Base-by-base conservation (phyloP, 2,329 filamentous ascomycete species). In the Claviceps maximensis region DNA sequence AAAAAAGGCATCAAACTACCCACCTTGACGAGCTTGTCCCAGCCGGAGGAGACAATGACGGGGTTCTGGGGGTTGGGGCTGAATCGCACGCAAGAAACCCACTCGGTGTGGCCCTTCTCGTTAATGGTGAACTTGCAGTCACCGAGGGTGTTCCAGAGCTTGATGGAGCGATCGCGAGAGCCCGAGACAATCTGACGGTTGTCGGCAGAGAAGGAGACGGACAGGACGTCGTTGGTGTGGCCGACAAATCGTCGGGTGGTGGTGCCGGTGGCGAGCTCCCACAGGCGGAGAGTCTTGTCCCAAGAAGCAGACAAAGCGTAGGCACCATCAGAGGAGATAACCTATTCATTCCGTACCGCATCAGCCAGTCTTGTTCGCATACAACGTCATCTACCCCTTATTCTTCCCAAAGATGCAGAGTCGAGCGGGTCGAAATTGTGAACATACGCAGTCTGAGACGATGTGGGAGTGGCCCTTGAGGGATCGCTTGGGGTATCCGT, bases 41-140 rank as follows among this genome's bases (percentile, higher is more conserved):
- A 98, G 68, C 90, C 90, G 75, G 86, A 84, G 73, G 87, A 94
- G 73, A 98, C 93, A 72, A 98, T 98, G 74, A 98, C 93, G 65
- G 93, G 91, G 86, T 97, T 98, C 82, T 97, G 91, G 70, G 93
- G 93, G 84, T 98, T 98, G 72, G 93, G 93, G 78, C 87, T 94
- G 87, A 98, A 98, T 76, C 93, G 87, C 65, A 98, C 93, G 81
- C 91, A 97, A 60, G 91, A 96, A 66, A 95, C 93, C 93, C 93
- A 98, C 77, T 98, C 93, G 76, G 89, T 89, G 83, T 98, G 93
- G 73, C 93, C 93, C 87, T 98, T 98, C 74, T 98, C 93, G 77
- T 89, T 95, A 82, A 98, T 97, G 80, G 91, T 98, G 86, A 84
- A 98, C 83, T 98, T 98, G 90, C 93, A 98, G 84, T 98, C 93